Evolutionary conservation across 805 yeast species (phyloP).

Genomic region (Naumovozyma castellii): DNA sequence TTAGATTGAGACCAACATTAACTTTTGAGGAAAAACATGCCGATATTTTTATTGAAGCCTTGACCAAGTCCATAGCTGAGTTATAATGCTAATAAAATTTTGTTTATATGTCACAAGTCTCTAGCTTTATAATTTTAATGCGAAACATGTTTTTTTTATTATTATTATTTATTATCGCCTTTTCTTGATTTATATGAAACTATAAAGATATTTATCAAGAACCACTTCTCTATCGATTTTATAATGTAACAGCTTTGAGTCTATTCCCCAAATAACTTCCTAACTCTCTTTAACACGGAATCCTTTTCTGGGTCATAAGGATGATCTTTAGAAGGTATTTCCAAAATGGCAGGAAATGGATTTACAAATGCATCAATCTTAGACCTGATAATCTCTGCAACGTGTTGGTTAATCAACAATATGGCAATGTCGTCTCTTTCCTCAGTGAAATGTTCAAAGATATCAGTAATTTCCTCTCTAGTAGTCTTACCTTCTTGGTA

Average conservation of each 20-base stretch:
- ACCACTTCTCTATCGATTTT: neutral
- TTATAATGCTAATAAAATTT: constrained; percentile 5
- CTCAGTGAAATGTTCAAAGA: constrained; percentile 65
- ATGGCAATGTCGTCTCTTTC: constrained; percentile 86
- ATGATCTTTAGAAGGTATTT: constrained; percentile 96
- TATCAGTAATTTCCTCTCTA: constrained; percentile 62
- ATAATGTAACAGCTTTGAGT: too few relatives aligned
- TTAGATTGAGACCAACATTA: constrained; percentile 58
- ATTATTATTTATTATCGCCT: neutral
- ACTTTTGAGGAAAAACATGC: constrained; percentile 54
- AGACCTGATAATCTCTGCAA: constrained; percentile 82
- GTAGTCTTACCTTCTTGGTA: constrained; percentile 74
- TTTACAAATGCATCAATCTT: constrained; percentile 74
- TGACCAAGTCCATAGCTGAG: constrained; percentile 28
- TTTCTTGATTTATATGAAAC: neutral
- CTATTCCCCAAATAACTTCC: constrained; percentile 87
- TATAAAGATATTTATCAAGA: neutral
- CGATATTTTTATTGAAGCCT: constrained; percentile 41
- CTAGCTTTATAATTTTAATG: constrained; percentile 10
- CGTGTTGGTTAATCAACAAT: constrained; percentile 82
- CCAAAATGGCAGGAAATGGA: constrained; percentile 94
- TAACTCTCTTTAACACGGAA: constrained; percentile 85
- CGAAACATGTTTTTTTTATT: neutral
- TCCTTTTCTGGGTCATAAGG: constrained; percentile 99
- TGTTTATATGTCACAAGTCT: constrained; percentile 26